These are phyloP conservation scores for Epichloe brachyelytri DNA, from an alignment of 2,329 filamentous ascomycete genomes.

Conservation along the genomic window DNA sequence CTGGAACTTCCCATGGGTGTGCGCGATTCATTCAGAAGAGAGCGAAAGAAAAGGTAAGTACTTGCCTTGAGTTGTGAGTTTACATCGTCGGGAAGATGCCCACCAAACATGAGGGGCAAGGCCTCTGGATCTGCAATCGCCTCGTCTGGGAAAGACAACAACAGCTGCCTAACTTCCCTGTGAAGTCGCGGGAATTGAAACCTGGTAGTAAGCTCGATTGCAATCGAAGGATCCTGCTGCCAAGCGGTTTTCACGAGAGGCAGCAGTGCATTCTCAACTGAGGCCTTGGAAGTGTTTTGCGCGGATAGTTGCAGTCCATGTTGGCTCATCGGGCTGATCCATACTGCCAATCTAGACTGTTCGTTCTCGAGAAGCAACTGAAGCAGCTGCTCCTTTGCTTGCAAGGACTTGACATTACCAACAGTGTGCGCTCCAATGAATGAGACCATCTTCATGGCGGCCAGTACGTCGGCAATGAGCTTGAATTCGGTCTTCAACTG, in stretches of 20 bases:
- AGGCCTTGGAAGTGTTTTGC: slow-evolving; percentile 27
- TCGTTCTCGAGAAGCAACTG: slow-evolving; percentile 73
- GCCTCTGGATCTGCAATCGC: slow-evolving; percentile 72
- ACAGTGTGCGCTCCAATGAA: slow-evolving; percentile 41
- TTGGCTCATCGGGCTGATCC: slow-evolving; percentile 70
- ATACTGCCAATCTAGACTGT: slow-evolving; percentile 69
- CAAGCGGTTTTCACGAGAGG: slow-evolving; percentile 71
- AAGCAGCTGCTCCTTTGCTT: slow-evolving; percentile 73
- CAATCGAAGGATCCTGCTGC: slow-evolving; percentile 71
- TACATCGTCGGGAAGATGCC: slow-evolving; percentile 64
- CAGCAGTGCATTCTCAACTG: slow-evolving; percentile 34
- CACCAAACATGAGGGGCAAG: slow-evolving; percentile 68
- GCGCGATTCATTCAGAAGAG: background rate
- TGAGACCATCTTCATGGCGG: slow-evolving; percentile 50
- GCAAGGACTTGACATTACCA: slow-evolving; percentile 50
- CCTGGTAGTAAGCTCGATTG: slow-evolving; percentile 69
- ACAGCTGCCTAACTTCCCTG: slow-evolving; percentile 63
- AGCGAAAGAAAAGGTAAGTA: background rate
- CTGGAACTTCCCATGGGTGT: background rate
- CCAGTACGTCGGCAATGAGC: slow-evolving; percentile 62
- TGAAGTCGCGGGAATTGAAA: slow-evolving; percentile 65
- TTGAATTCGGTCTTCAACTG: slow-evolving; percentile 89
- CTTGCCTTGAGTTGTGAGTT: slow-evolving; percentile 65
- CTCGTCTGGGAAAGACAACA: slow-evolving; percentile 75
- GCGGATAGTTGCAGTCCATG: slow-evolving; percentile 25